These are phyloP conservation scores for Fusarium mexicanum DNA, from an alignment of 2,329 filamentous ascomycete species.

Conservation along the genomic window DNA sequence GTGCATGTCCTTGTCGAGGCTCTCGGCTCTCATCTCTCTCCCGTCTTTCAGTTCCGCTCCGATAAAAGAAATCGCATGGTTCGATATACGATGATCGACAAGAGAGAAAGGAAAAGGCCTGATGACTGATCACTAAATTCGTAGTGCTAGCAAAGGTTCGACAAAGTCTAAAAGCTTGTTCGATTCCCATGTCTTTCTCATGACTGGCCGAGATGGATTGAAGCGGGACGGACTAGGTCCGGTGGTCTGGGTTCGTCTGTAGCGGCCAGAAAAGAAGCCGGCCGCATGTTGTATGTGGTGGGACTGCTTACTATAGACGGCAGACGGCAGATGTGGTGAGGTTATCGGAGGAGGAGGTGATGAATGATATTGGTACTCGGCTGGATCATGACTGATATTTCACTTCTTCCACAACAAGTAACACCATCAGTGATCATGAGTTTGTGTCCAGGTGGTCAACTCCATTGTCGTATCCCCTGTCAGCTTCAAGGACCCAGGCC, in stretches of 20 bases:
- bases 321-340: background rate
- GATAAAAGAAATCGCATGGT: background rate
- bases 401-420: background rate
- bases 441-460: slow-evolving; percentile 14
- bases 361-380: background rate
- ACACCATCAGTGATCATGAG: slow-evolving; percentile 2
- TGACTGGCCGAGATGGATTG: background rate
- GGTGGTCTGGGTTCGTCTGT: slow-evolving; percentile 1
- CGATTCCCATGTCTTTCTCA: slow-evolving; percentile 2
- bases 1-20: slow-evolving; percentile 18
- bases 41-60: background rate
- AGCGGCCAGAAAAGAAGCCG: slow-evolving; percentile 14
- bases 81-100: slow-evolving; percentile 20
- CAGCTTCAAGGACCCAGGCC: slow-evolving; percentile 15
- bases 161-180: slow-evolving; percentile 30
- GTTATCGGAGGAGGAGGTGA: background rate
- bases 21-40: slow-evolving; percentile 4
- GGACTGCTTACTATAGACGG: background rate
- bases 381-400: background rate
- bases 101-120: background rate
- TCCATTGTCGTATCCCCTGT: slow-evolving; percentile 17
- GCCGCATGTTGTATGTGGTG: slow-evolving; percentile 5
- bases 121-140: background rate
- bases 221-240: slow-evolving; percentile 17
- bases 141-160: slow-evolving; percentile 8